Evolutionary conservation across 2,329 filamentous ascomycete species (phyloP).

Genomic region (Lojkania enalia): DNA sequence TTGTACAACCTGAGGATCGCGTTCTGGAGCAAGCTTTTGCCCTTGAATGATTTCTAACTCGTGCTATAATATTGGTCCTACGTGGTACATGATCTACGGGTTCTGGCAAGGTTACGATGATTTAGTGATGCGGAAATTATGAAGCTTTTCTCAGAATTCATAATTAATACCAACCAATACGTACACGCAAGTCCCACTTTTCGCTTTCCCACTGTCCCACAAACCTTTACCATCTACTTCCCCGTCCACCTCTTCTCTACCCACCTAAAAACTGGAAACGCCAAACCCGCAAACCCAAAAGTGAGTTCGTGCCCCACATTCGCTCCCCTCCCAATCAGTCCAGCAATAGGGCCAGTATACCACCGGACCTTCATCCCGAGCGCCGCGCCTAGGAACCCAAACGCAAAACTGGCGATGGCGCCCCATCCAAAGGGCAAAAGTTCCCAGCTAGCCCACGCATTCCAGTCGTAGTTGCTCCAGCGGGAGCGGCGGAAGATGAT

Average conservation of each 20-base stretch:
- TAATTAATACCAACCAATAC: no score
- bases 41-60: no score
- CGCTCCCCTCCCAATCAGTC: conserved; percentile 37
- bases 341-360: conserved; percentile 40
- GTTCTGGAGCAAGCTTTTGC: no score
- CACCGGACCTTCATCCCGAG: conserved; percentile 42
- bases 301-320: conserved; percentile 44
- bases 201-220: no score
- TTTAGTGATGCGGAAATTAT: no score
- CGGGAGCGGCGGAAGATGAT: conserved; percentile 36
- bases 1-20: no score
- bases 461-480: conserved; percentile 40
- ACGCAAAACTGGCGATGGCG: conserved; percentile 36
- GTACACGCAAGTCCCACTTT: no score
- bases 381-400: conserved; percentile 39
- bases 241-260: conserved; percentile 33
- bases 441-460: conserved; percentile 36
- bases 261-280: conserved; percentile 36
- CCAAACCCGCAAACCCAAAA: conserved; percentile 33
- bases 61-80: no score
- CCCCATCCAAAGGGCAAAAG: conserved; percentile 42
- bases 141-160: no score
- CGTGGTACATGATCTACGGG: no score
- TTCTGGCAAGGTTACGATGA: no score
- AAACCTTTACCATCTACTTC: conserved; percentile 12